Evolutionary conservation across 306 rosid genomes (phyloP).

Genomic region (Begonia fuchsioides): DNA sequence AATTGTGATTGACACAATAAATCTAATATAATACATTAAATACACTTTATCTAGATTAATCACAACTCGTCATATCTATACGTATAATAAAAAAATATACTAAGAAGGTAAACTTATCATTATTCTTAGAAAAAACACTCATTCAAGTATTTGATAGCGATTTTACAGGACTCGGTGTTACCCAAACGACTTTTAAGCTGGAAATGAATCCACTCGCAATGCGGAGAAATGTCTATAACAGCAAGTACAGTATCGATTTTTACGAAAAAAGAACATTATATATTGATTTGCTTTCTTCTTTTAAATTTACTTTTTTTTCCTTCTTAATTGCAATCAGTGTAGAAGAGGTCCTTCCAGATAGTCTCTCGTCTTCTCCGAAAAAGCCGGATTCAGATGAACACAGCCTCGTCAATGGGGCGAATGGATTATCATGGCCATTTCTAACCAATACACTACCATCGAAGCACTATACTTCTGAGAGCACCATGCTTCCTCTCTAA

Average conservation of each 20-base stretch:
- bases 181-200: constrained; percentile 9
- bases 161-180: constrained; percentile 32
- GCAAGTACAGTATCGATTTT: constrained; percentile 25
- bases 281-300: not conserved
- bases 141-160: not conserved
- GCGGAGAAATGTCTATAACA: constrained; percentile 17
- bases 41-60: no score
- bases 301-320: constrained; percentile 1
- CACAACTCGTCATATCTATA: no score
- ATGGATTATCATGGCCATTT: constrained; percentile 15
- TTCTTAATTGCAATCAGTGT: constrained; percentile 24
- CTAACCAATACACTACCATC: constrained; percentile 15
- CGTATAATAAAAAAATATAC: no score
- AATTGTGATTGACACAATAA: no score
- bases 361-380: constrained; percentile 66
- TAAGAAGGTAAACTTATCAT: no score
- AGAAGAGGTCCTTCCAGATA: constrained; percentile 78
- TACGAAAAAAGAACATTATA: not conserved
- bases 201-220: constrained; percentile 21
- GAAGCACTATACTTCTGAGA: constrained; percentile 12
- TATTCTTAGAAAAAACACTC: no score
- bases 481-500: constrained; percentile 27
- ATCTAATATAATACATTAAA: no score
- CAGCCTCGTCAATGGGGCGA: constrained; percentile 23
- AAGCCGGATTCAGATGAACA: constrained; percentile 35